A percentile compares a stretch with the other conserved stretches of the same genome.
phyloP scores from a whole-genome alignment of 2,329 filamentous ascomycete genomes.

The Alternaria brassicae region DNA sequence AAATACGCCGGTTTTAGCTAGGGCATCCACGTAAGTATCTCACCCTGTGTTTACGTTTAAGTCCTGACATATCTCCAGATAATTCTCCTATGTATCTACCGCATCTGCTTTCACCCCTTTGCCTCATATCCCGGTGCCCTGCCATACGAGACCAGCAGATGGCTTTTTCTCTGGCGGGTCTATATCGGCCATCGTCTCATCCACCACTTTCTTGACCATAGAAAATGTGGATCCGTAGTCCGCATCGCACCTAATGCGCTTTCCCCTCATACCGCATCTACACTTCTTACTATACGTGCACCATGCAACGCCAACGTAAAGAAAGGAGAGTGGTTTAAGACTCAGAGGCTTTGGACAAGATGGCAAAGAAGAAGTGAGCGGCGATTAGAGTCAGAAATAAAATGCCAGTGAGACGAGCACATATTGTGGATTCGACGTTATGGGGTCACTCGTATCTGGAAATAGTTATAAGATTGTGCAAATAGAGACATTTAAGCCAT shows the following conservation, averaged over 20 bases:
- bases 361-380: background rate
- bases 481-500: slow-evolving; percentile 36
- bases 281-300: slow-evolving; percentile 36
- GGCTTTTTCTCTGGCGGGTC: slow-evolving; percentile 36
- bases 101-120: slow-evolving; percentile 33
- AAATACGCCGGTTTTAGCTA: background rate
- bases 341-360: slow-evolving; percentile 27
- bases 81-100: slow-evolving; percentile 25
- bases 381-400: slow-evolving; percentile 48
- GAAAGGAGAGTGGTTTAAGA: slow-evolving; percentile 56
- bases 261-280: slow-evolving; percentile 37
- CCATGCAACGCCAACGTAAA: slow-evolving; percentile 52
- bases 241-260: slow-evolving; percentile 37
- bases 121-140: slow-evolving; percentile 37
- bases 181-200: slow-evolving; percentile 37
- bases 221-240: slow-evolving; percentile 36
- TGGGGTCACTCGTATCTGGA: slow-evolving; percentile 53
- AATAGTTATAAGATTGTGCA: slow-evolving; percentile 48
- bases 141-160: slow-evolving; percentile 35
- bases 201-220: slow-evolving; percentile 35
- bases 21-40: no score
- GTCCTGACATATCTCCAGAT: slow-evolving; percentile 7
- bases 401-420: slow-evolving; percentile 51
- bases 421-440: slow-evolving; percentile 57
- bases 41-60: background rate